A percentile compares a stretch with the other conserved stretches of the same genome.
These are phyloP conservation scores for Rugonectria rugulosa DNA, from an alignment of 2,329 filamentous ascomycete species.

Conservation along the genomic window DNA sequence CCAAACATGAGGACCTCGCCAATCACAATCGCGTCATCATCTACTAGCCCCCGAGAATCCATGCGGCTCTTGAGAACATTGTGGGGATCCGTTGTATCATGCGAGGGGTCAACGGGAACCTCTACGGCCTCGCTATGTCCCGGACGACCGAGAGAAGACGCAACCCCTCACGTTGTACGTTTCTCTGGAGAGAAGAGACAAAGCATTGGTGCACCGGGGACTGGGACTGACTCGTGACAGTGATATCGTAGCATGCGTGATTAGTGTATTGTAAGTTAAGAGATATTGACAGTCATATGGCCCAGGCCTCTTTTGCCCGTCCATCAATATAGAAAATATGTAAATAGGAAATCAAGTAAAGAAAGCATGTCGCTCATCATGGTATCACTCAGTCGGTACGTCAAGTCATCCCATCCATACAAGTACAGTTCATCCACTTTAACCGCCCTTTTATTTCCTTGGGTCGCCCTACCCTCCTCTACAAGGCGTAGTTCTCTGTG, in stretches of 20 bases:
- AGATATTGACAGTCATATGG: slow-evolving; percentile 30
- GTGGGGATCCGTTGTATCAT: slow-evolving; percentile 11
- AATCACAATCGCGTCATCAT: slow-evolving; percentile 16
- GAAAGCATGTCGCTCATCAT: slow-evolving; percentile 37
- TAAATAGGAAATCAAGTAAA: slow-evolving; percentile 28
- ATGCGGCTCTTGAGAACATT: slow-evolving; percentile 9
- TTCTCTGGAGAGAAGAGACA: no score
- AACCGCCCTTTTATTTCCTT: background rate
- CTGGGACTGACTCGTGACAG: no score
- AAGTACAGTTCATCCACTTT: slow-evolving; percentile 28
- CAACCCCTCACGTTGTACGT: background rate
- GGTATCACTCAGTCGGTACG: slow-evolving; percentile 36
- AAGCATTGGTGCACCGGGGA: no score
- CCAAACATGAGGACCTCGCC: no score
- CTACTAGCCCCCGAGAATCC: background rate
- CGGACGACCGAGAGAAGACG: background rate
- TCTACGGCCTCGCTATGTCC: slow-evolving; percentile 16
- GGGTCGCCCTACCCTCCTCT: slow-evolving; percentile 1
- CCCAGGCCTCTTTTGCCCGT: slow-evolving; percentile 23
- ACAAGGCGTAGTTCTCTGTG: slow-evolving; percentile 94
- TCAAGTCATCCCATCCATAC: slow-evolving; percentile 23
- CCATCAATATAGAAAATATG: slow-evolving; percentile 13
- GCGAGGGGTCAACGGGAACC: slow-evolving; percentile 7
- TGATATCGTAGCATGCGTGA: no score
- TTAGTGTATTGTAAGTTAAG: slow-evolving; percentile 11